Conservation (phyloP, 371 early-diverging fungal genomes). For the Circinella umbellata region DNA sequence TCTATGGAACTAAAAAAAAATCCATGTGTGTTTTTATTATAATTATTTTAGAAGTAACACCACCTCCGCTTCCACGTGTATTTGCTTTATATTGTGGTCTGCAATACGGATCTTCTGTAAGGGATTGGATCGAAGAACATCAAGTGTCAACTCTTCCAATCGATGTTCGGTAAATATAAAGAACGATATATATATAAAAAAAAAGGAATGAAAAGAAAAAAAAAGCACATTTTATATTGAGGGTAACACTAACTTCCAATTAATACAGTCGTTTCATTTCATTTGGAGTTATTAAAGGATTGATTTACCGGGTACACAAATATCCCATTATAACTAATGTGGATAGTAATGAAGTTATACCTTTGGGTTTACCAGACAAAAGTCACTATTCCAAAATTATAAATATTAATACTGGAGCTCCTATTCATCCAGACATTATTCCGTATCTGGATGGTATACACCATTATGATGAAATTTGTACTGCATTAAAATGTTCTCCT, state of each 20-base stretch:
- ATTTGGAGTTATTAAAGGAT: constrained; percentile 81
- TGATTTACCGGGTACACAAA: constrained; percentile 82
- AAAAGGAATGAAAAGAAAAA: neutral
- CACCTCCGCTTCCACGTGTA: constrained; percentile 66
- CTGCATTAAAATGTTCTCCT: constrained; percentile 63
- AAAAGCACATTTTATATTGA: neutral
- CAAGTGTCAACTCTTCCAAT: constrained; percentile 63
- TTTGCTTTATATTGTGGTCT: constrained; percentile 77
- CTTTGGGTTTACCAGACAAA: constrained; percentile 17
- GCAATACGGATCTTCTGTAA: constrained; percentile 73
- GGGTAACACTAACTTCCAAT: constrained; percentile 1
- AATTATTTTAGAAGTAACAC: constrained; percentile 36
- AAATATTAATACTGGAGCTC: constrained; percentile 39
- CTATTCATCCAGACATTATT: constrained; percentile 47
- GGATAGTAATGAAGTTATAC: constrained; percentile 5
- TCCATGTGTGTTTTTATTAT: constrained; percentile 1
- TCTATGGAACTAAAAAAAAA: neutral
- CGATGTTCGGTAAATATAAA: constrained; percentile 69
- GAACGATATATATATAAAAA: too few species aligned
- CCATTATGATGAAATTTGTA: constrained; percentile 79
- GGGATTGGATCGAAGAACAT: constrained; percentile 79
- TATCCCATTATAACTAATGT: constrained; percentile 69
- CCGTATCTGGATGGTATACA: constrained; percentile 69
- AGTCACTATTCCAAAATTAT: constrained; percentile 27
- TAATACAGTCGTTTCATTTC: constrained; percentile 74